A percentile compares a stretch with the other conserved stretches of the same genome.
Evolutionary conservation across 306 rosid genomes (phyloP).

Genomic region (Vigna trinervia): DNA sequence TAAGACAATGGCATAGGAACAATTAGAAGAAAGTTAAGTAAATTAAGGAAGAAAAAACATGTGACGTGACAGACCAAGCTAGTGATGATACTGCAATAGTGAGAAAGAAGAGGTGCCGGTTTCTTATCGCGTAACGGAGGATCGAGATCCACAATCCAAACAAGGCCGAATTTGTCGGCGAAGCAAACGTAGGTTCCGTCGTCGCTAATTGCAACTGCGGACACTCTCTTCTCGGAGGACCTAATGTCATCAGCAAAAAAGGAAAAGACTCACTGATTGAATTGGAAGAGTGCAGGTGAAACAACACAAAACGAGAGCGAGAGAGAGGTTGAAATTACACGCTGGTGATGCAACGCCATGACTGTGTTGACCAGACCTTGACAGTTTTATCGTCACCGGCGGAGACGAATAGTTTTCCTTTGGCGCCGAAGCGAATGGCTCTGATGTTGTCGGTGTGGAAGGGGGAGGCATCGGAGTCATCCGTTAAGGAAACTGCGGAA

Average conservation of each 20-base stretch:
- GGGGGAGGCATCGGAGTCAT: constrained; percentile 48
- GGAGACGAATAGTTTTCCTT: constrained; percentile 77
- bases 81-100: constrained; percentile 94
- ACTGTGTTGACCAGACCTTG: constrained; percentile 78
- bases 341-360: constrained; percentile 79
- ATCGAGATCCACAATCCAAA: constrained; percentile 80
- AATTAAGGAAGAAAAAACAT: background rate
- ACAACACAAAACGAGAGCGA: background rate
- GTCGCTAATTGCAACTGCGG: constrained; percentile 78
- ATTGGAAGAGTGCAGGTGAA: background rate
- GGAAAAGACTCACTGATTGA: background rate
- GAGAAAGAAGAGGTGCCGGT: constrained; percentile 74
- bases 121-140: constrained; percentile 53
- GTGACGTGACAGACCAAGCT: constrained; percentile 71
- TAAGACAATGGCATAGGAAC: constrained; percentile 19
- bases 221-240: constrained; percentile 89
- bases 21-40: background rate
- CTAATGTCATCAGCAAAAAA: constrained; percentile 39
- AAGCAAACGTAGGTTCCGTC: constrained; percentile 76
- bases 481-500: constrained; percentile 60
- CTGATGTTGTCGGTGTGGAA: constrained; percentile 78
- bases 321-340: constrained; percentile 52
- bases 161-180: constrained; percentile 94
- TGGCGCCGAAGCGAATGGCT: constrained; percentile 74
- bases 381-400: constrained; percentile 93